Conservation (phyloP, 306 rosid genomes). For the Clitoria ternatea region DNA sequence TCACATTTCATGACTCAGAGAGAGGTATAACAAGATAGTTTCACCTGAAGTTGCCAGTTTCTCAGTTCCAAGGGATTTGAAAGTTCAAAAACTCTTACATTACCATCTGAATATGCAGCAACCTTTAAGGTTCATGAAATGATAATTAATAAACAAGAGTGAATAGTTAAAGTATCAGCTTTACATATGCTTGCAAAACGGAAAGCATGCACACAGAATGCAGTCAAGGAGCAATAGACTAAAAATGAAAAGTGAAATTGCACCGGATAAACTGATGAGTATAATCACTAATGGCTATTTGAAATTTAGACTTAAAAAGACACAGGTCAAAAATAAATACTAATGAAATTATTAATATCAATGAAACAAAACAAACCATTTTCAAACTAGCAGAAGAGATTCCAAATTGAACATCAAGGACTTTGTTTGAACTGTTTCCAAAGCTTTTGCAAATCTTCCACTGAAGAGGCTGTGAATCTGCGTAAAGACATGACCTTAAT, state of each 20-base stretch:
- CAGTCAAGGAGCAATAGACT: not conserved
- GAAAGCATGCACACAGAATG: not conserved
- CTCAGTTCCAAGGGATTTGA: slow-evolving; percentile 75
- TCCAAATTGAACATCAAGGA: slow-evolving; percentile 83
- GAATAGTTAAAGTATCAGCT: not conserved
- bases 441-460: slow-evolving; percentile 84
- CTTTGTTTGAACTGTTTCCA: slow-evolving; percentile 47
- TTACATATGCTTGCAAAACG: not conserved
- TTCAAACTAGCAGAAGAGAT: slow-evolving; percentile 54
- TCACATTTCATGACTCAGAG: not conserved
- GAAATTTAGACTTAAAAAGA: not conserved
- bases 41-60: slow-evolving; percentile 95
- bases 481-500: not conserved
- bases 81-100: slow-evolving; percentile 67
- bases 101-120: slow-evolving; percentile 73
- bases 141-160: not conserved
- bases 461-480: slow-evolving; percentile 66
- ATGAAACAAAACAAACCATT: slow-evolving; percentile 57
- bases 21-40: not conserved
- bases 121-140: slow-evolving; percentile 44
- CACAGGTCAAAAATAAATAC: not conserved
- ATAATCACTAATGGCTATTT: not conserved
- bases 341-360: not conserved
- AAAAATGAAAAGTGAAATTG: slow-evolving; percentile 2
- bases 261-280: not conserved